phyloP scores from a whole-genome alignment of 148 eudicot species.

The Arctostaphylos glauca region DNA sequence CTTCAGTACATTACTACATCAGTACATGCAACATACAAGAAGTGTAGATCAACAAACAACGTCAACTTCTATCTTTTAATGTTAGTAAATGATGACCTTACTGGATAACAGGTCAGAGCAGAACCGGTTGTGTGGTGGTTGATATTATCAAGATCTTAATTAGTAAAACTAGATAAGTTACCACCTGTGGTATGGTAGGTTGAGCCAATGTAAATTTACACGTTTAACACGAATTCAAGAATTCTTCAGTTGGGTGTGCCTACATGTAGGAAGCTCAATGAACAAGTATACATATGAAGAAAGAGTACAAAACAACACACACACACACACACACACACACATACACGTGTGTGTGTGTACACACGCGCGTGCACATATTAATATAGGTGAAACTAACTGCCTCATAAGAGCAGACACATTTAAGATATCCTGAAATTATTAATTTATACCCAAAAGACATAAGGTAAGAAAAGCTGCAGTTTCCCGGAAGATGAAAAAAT shows the following conservation, averaged over 20 bases:
- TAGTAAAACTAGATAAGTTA: background rate
- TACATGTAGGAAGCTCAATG: background rate
- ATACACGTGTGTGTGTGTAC: background rate
- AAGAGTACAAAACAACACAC: background rate
- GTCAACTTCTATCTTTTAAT: background rate
- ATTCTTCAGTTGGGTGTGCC: background rate
- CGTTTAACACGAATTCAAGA: background rate
- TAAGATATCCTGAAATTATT: background rate
- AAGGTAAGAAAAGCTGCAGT: conserved; percentile 1
- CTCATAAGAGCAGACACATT: too few relatives aligned
- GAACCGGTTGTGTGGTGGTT: too few relatives aligned
- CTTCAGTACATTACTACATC: background rate
- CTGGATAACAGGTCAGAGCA: too few relatives aligned
- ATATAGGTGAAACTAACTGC: too few relatives aligned
- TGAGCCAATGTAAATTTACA: background rate
- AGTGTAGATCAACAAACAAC: background rate
- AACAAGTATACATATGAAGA: background rate
- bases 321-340: background rate
- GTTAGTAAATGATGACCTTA: too few relatives aligned
- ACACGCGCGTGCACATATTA: too few relatives aligned
- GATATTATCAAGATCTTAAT: too few relatives aligned
- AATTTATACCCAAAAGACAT: background rate
- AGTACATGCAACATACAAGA: background rate
- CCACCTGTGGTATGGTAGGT: background rate
- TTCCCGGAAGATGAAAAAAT: background rate